phyloP scores from a whole-genome alignment of 2,329 filamentous ascomycete genomes.

The Tolypocladium guangdongense region DNA sequence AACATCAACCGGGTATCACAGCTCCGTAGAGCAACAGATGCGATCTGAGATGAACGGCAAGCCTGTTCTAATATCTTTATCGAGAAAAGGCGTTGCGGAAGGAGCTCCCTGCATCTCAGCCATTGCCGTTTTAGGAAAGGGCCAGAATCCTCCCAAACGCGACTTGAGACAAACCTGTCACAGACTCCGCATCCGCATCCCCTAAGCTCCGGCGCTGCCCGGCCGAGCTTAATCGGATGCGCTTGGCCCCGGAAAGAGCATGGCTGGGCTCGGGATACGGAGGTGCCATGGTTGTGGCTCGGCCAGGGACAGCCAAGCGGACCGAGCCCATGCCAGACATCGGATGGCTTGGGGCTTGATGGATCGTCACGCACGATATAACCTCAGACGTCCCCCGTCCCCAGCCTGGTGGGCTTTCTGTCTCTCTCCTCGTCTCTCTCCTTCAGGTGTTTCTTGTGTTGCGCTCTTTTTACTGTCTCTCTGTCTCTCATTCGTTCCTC shows the following conservation, averaged over 20 bases:
- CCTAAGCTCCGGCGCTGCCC: background rate
- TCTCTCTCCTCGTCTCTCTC: conserved; percentile 3
- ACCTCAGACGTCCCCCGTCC: conserved; percentile 5
- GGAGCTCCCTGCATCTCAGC: background rate
- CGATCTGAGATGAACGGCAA: background rate
- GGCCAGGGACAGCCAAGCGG: conserved; percentile 1
- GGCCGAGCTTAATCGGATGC: conserved; percentile 8
- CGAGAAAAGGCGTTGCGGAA: background rate
- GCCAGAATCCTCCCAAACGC: background rate
- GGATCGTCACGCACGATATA: conserved; percentile 7
- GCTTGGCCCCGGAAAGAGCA: conserved; percentile 4
- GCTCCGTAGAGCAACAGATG: background rate
- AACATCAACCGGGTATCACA: background rate
- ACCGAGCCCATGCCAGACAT: conserved; percentile 6
- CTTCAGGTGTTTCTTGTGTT: conserved; percentile 1
- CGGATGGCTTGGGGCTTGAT: conserved; percentile 10
- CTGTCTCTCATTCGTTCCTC: conserved; percentile 8
- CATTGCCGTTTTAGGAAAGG: background rate
- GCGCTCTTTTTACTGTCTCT: conserved; percentile 1
- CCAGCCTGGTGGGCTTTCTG: conserved; percentile 2
- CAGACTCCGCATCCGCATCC: conserved; percentile 9
- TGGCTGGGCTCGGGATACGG: background rate
- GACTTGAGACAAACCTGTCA: conserved; percentile 21
- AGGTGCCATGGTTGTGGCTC: background rate
- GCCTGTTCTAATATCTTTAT: background rate